Evolutionary conservation across 495 filamentous ascomycete genomes (phyloP), one percentile per base, ranked within the genome.

Genomic region (Elasticomyces elasticus): DNA sequence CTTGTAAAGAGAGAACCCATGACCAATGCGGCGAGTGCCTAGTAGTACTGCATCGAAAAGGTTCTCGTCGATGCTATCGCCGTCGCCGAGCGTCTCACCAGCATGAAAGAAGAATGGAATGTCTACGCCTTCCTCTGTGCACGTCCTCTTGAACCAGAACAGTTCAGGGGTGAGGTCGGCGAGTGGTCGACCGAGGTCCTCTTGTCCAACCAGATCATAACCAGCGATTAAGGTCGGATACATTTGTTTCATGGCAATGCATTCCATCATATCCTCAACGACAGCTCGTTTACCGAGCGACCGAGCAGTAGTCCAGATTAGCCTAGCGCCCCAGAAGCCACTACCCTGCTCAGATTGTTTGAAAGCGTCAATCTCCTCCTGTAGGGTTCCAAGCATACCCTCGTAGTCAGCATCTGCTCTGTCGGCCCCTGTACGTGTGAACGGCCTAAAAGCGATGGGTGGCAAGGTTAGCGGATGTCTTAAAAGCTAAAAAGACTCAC

Each of bases 51-150:
- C 89, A 66, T 96, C 90, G 67, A 90, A 95, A 1, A 96, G 77
- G 62, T 96, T 95, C 56, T 86, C 73, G 55, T 95, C 89, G 0
- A 83, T 80, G 22, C 71, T 72, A 60, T 79, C 82, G 13, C 86
- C 89, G 58, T 89, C 83, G 15, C 87, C 86, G 0, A 90, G 77
- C 35, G 76, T 83, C 66, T 94, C 89, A 26, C 90, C 92, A 1
- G 90, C 92, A 62, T 94, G 89, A 67, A 98, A 90, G 72, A 91
- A 92, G 70, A 95, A 94, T 2, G 92, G 92, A n/a, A 98, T 83
- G 22, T 92, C 79, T 26, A 95, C 76, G 7, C 76, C 81, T 64
- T 88, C 82, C 62, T 86, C 78, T 11, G 77, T 76, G 64, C 90
- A 96, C 48, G 79, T 77, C 63, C 91, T 91, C 31, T 81, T 81